Base-by-base conservation (phyloP, 768 basidiomycete species). In the Tulasnella sp. region DNA sequence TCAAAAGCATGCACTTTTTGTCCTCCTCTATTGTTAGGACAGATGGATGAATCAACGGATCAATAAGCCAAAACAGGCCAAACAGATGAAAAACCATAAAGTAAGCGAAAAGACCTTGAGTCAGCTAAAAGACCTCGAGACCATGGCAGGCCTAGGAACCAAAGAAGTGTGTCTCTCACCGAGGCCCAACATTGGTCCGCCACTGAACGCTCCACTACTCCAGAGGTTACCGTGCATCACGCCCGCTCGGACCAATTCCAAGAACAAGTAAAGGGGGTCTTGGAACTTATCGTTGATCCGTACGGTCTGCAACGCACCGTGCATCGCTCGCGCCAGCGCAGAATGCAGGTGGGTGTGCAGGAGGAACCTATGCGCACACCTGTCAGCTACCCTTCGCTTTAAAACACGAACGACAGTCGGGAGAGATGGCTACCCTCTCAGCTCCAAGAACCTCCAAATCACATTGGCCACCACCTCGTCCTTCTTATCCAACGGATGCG, bases 391-490 rank as follows among this genome's bases (percentile, higher is more conserved):
- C 25, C 34, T 48, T 22, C 21, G 46, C 7, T 48, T 7, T 29
- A 25, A 25, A 12, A 31, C 27, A 11, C 10, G 45, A 27, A n/a
- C 30, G 48, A 2, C 51, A 30, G 21, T 21, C 7, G 22, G 19
- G 19, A 21, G 12, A 24, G 30, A 31, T 45, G 79, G 84, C 69
- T 71, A 94, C 93, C 92, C 92, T 71, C 96, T 77, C 60, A 97
- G 75, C 70, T 97, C 94, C 58, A 99, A 79, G 80, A 98, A 97
- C 54, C 94, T 82, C 93, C 93, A 97, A 57, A 99, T 88, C 25
- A 94, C 92, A 68, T 99, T 99, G 7, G 93, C 93, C 2, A 99
- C 96, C 0, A 96, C 78, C 70, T 99, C 96, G 66, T 99, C 96
- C 73, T 98, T 98, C 74, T 96, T 97, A 61, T 98, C 94, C 25